Evolutionary conservation across 306 rosid genomes (phyloP).

Genomic region (Castanea sativa): DNA sequence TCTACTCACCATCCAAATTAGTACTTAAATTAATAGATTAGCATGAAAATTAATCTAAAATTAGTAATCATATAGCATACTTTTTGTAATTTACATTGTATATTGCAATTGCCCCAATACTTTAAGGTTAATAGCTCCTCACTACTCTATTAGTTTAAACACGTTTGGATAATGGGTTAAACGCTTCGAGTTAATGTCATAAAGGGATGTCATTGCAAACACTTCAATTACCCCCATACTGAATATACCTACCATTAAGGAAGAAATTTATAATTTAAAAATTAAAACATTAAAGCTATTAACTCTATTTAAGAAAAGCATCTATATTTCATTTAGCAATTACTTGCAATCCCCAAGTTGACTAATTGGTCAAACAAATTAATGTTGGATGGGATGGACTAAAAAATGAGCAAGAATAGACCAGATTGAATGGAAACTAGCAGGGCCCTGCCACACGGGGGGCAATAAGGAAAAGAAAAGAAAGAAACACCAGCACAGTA

Average conservation of each 20-base stretch:
- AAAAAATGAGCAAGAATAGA: not conserved
- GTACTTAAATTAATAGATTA: too few species aligned
- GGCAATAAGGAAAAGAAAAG: not conserved
- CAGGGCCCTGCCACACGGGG: not conserved
- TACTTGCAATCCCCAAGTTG: not conserved
- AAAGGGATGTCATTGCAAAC: too few species aligned
- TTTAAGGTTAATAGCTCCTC: too few species aligned
- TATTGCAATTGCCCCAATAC: too few species aligned
- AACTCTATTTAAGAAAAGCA: not conserved
- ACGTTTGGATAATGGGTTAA: too few species aligned
- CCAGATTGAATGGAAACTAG: not conserved
- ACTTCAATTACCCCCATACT: not conserved
- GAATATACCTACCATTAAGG: not conserved
- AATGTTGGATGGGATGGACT: not conserved
- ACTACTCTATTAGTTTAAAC: too few species aligned
- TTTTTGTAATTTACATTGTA: too few species aligned
- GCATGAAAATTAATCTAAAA: too few species aligned
- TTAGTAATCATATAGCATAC: too few species aligned
- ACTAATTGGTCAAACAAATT: not conserved
- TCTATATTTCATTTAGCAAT: not conserved
- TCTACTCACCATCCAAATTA: too few species aligned
- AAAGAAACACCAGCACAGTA: not conserved
- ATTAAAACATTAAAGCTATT: not conserved
- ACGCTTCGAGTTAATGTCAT: too few species aligned
- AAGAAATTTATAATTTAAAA: not conserved